phyloP scores from a whole-genome alignment of 179 eudicot genomes.

The Carnegiea gigantea region DNA sequence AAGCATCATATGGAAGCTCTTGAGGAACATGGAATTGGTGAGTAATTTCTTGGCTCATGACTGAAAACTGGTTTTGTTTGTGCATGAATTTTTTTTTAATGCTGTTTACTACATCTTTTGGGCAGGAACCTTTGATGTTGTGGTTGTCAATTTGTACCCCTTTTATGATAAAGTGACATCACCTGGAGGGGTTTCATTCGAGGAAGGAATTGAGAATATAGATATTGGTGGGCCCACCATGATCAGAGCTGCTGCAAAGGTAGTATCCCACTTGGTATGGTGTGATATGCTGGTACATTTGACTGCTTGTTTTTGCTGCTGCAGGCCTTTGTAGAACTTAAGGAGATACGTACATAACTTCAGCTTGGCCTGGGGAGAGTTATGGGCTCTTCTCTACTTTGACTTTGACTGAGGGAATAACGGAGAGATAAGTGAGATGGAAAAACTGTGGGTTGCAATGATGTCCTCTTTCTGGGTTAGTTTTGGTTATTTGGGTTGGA shows the following conservation, averaged over 20 bases:
- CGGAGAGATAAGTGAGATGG: background rate
- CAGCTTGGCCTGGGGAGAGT: background rate
- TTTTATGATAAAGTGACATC: slow-evolving; percentile 90
- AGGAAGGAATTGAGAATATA: slow-evolving; percentile 94
- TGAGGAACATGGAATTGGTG: slow-evolving; percentile 75
- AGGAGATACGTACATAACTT: background rate
- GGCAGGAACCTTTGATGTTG: slow-evolving; percentile 85
- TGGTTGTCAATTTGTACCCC: slow-evolving; percentile 92
- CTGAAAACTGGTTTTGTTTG: background rate
- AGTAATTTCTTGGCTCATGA: slow-evolving; percentile 21
- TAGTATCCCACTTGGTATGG: slow-evolving; percentile 18
- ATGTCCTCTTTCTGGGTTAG: background rate
- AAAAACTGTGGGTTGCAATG: background rate
- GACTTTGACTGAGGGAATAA: background rate
- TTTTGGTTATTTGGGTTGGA: no score
- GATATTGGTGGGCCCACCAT: slow-evolving; percentile 98
- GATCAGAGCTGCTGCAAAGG: slow-evolving; percentile 99
- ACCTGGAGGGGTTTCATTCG: slow-evolving; percentile 62
- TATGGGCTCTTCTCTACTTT: background rate
- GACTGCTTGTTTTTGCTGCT: background rate
- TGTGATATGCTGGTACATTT: background rate
- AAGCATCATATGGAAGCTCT: slow-evolving; percentile 94
- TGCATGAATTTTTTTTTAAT: background rate
- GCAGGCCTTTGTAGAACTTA: no score
- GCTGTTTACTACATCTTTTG: background rate